Percentiles rank a stretch among this genome's conserved stretches.
Evolutionary conservation across 139 green algal species (phyloP).

Genomic region (Coccomyxa sp.): DNA sequence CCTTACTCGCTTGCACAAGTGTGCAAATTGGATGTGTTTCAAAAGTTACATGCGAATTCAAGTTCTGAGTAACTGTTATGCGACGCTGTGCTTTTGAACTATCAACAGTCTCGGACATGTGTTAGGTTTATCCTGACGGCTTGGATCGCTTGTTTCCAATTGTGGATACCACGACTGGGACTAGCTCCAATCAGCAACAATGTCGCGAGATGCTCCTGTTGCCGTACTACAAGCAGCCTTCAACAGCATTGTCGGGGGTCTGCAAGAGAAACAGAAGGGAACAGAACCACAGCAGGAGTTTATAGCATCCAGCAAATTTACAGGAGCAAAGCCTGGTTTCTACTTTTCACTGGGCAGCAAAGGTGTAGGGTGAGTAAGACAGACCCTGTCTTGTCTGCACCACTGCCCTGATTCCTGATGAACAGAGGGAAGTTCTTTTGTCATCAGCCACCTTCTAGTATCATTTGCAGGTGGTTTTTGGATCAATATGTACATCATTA

Average conservation of each 20-base stretch:
- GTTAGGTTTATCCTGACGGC: no score
- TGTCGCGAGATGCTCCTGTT: slow-evolving; percentile 2
- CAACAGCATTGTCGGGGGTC: slow-evolving; percentile 11
- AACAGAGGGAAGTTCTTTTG: neutral
- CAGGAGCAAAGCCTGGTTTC: slow-evolving; percentile 50
- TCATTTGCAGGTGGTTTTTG: neutral
- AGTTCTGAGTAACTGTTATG: no score
- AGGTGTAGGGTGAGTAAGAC: slow-evolving; percentile 55
- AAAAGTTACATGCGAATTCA: no score
- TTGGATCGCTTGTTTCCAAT: no score
- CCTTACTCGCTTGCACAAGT: no score
- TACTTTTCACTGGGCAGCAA: slow-evolving; percentile 50
- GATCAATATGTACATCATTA: no score
- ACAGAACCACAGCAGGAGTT: slow-evolving; percentile 20
- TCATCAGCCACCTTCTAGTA: neutral
- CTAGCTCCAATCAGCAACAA: no score
- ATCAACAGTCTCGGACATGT: no score
- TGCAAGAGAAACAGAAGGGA: neutral
- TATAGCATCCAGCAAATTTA: slow-evolving; percentile 33
- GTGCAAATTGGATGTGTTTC: no score
- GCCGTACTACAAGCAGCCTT: slow-evolving; percentile 23
- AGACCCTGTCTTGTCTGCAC: neutral
- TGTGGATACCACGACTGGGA: no score
- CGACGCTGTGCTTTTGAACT: no score
- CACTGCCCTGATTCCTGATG: neutral